These are phyloP conservation scores for Colletotrichum sansevieriae DNA, from an alignment of 2,329 filamentous ascomycete species.

Conservation along the genomic window DNA sequence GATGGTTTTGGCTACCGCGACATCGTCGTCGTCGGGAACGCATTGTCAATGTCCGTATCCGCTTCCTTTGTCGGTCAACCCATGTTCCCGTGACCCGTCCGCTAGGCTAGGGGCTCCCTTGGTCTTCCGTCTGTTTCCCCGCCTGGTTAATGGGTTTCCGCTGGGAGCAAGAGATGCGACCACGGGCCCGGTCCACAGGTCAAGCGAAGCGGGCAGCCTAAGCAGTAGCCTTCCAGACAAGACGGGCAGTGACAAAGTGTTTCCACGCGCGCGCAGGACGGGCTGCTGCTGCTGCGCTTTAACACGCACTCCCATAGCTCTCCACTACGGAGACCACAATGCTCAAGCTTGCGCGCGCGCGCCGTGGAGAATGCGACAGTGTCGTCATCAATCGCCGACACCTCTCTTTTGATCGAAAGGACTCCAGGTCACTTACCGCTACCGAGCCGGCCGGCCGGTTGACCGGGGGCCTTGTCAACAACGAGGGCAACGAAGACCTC, in stretches of 20 bases:
- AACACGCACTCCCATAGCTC: slow-evolving; percentile 21
- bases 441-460: slow-evolving; percentile 13
- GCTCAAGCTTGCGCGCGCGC: neutral
- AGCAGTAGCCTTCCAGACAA: slow-evolving; percentile 8
- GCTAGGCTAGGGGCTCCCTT: slow-evolving; percentile 8
- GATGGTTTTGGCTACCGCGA: neutral
- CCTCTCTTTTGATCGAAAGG: neutral
- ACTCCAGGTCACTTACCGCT: neutral
- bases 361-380: slow-evolving; percentile 19
- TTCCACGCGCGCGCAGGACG: slow-evolving; percentile 10
- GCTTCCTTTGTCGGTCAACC: slow-evolving; percentile 17
- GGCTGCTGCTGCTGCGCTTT: neutral
- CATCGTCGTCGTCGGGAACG: slow-evolving; percentile 2
- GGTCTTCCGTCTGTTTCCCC: neutral
- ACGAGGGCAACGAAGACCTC: slow-evolving; percentile 24
- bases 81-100: slow-evolving; percentile 21
- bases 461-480: slow-evolving; percentile 15
- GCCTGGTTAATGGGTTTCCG: neutral
- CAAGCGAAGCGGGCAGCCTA: neutral
- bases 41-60: slow-evolving; percentile 12
- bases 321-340: slow-evolving; percentile 8
- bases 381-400: slow-evolving; percentile 32
- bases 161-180: slow-evolving; percentile 5
- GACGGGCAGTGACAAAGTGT: slow-evolving; percentile 18
- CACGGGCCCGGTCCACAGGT: slow-evolving; percentile 15